Base-by-base conservation (phyloP, 768 basidiomycete genomes). In the Boletus vermiculosoides region DNA sequence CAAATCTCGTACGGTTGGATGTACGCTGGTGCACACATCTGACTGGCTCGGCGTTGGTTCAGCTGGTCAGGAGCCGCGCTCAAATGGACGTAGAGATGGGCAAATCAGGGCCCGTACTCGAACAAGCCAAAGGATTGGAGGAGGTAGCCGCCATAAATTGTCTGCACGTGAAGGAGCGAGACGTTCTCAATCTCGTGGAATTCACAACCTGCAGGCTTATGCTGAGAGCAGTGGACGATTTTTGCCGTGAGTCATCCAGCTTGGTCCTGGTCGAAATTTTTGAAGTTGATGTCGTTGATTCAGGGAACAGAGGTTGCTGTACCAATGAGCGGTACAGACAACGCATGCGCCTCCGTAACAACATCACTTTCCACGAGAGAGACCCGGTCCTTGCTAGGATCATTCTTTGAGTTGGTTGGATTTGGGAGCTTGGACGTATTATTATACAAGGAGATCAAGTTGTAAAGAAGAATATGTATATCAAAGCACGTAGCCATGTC, bases 1-100 rank as follows among this genome's bases (percentile, higher is more conserved):
- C 79, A 25, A 67, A 63, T 52, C 77, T 86, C 42, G 64, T 66
- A 42, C 71, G 71, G 46, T 65, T 87, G 50, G 83, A 86, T 64
- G 67, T 86, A 48, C 77, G 83, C 28, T 86, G 83, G 84, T 86
- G 84, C 62, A 76, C 78, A 12, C 77, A 83, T 54, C 65, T 87
- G 7, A 77, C 75, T 30, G 83, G 84, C 20, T 67, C 64, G 2
- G 78, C 79, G 22, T 69, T 86, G 39, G 83, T 81, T 39, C 70
- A 77, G 33, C 68, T 86, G 16, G 83, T 82, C 44, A 66, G 62
- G 49, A 78, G 74, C 54, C 76, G 83, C 25, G 47, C 66, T 22
- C 55, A 12, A n/a, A 44, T n/a, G 40, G 23, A 53, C 41, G 20
- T 12, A n/a, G 47, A 41, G 34, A 25, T 18, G 23, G 41, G 16